These are phyloP conservation scores for Macrolepiota fuliginosa DNA, from an alignment of 768 basidiomycete genomes.

Conservation along the genomic window DNA sequence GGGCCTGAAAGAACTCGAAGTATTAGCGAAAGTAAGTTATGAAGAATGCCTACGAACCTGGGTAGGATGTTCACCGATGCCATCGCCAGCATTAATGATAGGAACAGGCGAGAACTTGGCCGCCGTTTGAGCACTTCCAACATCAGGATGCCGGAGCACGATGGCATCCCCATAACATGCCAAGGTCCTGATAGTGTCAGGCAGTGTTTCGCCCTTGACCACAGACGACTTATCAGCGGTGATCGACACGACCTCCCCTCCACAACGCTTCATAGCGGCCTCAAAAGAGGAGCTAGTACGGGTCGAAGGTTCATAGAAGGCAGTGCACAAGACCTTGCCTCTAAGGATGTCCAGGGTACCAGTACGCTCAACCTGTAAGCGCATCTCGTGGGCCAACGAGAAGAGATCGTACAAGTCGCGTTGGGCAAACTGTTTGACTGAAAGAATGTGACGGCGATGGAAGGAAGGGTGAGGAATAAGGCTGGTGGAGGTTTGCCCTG, in stretches of 20 bases:
- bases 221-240: constrained; percentile 83
- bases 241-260: constrained; percentile 91
- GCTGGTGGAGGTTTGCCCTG: constrained; percentile 42
- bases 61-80: constrained; percentile 95
- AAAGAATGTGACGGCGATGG: constrained; percentile 89
- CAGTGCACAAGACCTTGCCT: constrained; percentile 85
- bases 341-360: constrained; percentile 86
- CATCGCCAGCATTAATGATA: constrained; percentile 95
- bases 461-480: constrained; percentile 78
- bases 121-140: constrained; percentile 93
- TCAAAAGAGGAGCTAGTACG: constrained; percentile 96
- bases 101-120: constrained; percentile 96
- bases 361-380: constrained; percentile 89
- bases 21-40: background rate
- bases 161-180: constrained; percentile 95
- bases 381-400: constrained; percentile 95
- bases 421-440: constrained; percentile 90
- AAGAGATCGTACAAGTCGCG: constrained; percentile 93
- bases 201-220: constrained; percentile 87
- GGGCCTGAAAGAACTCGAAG: constrained; percentile 46
- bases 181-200: constrained; percentile 91
- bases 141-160: constrained; percentile 90
- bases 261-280: constrained; percentile 97
- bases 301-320: constrained; percentile 98
- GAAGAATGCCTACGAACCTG: constrained; percentile 52